These are phyloP conservation scores for Tulasnella sp. DNA, from an alignment of 768 basidiomycete species.

Conservation along the genomic window DNA sequence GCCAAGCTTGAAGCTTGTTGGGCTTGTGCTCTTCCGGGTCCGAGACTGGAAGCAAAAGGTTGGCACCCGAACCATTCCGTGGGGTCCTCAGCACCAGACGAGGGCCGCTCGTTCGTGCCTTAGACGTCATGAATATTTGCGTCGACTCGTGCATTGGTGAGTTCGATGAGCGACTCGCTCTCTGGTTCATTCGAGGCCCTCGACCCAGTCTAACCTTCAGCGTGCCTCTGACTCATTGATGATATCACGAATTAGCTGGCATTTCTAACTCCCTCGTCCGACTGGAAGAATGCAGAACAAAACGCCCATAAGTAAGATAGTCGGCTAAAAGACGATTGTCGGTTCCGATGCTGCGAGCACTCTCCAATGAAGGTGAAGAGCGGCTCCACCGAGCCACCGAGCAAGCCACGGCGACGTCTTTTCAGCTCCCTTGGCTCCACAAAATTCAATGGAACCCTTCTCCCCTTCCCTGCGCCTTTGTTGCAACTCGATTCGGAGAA, in stretches of 20 bases:
- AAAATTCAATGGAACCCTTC: neutral
- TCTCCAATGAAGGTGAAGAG: neutral
- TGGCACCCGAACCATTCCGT: neutral
- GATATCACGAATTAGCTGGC: no score
- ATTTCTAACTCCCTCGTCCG: no score
- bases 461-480: neutral
- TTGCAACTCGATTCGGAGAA: neutral
- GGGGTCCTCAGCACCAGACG: neutral
- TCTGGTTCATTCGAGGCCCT: neutral
- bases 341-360: neutral
- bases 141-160: neutral
- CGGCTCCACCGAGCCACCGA: neutral
- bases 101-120: neutral
- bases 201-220: neutral
- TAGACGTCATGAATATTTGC: neutral
- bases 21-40: neutral
- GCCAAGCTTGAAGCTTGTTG: neutral
- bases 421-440: neutral
- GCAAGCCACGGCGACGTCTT: neutral
- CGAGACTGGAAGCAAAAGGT: constrained; percentile 4
- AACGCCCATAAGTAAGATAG: no score
- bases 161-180: neutral
- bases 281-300: no score
- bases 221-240: no score
- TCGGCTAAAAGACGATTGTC: neutral